Conservation (phyloP, 2,329 filamentous ascomycete genomes). For the Botryotinia narcissicola region DNA sequence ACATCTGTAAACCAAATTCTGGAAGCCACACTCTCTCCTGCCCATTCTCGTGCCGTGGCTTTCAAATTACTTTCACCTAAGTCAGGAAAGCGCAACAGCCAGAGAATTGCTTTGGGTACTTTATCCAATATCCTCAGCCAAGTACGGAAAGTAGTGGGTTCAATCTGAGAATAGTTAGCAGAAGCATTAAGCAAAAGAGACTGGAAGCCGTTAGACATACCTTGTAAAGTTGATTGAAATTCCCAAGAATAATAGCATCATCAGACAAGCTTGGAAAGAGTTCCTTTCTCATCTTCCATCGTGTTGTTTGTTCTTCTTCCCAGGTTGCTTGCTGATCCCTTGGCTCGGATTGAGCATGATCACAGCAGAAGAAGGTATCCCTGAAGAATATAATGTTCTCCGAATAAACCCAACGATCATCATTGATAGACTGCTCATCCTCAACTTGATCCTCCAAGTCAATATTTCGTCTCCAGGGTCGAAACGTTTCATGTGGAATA, state of each 20-base stretch:
- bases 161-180: constrained; percentile 61
- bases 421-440: constrained; percentile 59
- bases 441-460: constrained; percentile 67
- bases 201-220: constrained; percentile 48
- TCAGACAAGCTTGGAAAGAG: constrained; percentile 81
- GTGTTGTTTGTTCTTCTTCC: constrained; percentile 75
- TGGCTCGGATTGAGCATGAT: constrained; percentile 87
- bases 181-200: not conserved
- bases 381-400: constrained; percentile 95
- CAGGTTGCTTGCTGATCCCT: constrained; percentile 68
- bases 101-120: constrained; percentile 84
- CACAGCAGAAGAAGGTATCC: constrained; percentile 97
- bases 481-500: constrained; percentile 76
- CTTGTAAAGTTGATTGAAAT: constrained; percentile 99
- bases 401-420: constrained; percentile 86
- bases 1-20: constrained; percentile 96
- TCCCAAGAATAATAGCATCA: constrained; percentile 86
- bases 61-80: constrained; percentile 83
- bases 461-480: constrained; percentile 74
- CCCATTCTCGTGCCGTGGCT: constrained; percentile 79
- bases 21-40: constrained; percentile 76
- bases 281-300: constrained; percentile 92
- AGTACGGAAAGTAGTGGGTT: constrained; percentile 91
- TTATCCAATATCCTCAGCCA: constrained; percentile 89
- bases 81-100: constrained; percentile 96